A percentile compares a stretch with the other conserved stretches of the same genome.
These are phyloP conservation scores for Phlebiopsis flavidoalba DNA, from an alignment of 768 basidiomycete genomes.

Conservation along the genomic window DNA sequence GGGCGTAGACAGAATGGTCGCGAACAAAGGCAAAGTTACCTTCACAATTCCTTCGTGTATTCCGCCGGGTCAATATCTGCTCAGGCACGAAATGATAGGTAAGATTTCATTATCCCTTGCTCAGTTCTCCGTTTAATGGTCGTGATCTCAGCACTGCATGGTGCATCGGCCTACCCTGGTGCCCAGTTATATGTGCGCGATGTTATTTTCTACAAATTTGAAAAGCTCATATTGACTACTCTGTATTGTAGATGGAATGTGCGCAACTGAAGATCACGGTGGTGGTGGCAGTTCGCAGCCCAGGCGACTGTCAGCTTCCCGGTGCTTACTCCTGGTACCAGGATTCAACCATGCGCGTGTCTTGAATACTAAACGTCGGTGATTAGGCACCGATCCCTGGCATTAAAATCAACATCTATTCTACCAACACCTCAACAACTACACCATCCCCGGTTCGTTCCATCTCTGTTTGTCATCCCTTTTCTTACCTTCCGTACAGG, in stretches of 20 bases:
- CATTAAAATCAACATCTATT: constrained; percentile 30
- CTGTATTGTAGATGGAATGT: constrained; percentile 28
- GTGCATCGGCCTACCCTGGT: constrained; percentile 41
- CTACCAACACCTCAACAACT: constrained; percentile 23
- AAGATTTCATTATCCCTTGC: constrained; percentile 2
- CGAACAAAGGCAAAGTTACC: constrained; percentile 44
- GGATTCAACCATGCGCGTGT: constrained; percentile 13
- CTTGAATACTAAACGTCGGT: not conserved
- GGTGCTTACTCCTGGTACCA: constrained; percentile 32
- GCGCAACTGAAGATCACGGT: constrained; percentile 31
- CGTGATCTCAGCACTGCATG: constrained; percentile 34
- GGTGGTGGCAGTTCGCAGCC: constrained; percentile 28
- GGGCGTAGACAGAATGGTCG: constrained; percentile 42
- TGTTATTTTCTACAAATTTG: not conserved
- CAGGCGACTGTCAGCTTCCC: constrained; percentile 31
- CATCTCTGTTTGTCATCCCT: not conserved
- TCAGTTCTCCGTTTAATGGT: not conserved
- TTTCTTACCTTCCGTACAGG: not conserved
- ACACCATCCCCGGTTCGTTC: constrained; percentile 23
- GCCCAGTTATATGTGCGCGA: constrained; percentile 43
- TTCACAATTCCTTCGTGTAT: constrained; percentile 45
- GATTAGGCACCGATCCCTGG: constrained; percentile 5
- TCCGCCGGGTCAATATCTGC: constrained; percentile 40
- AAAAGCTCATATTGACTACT: not conserved
- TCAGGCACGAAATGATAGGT: constrained; percentile 50